Base-by-base conservation (phyloP, 2,329 filamentous ascomycete genomes). In the Colletotrichum sp. region DNA sequence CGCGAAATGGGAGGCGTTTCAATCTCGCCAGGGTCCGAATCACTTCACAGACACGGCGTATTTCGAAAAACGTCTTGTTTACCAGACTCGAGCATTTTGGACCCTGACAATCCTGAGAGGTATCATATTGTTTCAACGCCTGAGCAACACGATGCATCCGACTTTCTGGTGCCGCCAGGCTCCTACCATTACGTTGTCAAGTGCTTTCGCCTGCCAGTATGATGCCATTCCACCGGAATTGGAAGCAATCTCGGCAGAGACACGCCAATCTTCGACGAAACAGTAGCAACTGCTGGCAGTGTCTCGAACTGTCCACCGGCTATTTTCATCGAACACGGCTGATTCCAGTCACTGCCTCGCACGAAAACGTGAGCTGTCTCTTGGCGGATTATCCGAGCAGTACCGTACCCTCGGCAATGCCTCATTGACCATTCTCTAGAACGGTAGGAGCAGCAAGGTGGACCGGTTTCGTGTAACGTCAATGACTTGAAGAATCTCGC, bases 201-300 rank as follows among this genome's bases (percentile, higher is more conserved):
- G 69, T 59, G 39, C n/a, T 44, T 55, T n/a, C 32, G 57, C 27
- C 30, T 44, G 16, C 19, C n/a, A 13, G n/a, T n/a, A 68, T 57
- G 63, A 72, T 75, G 32, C 44, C 57, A 68, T 60, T 30, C 55
- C 39, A 67, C 73, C 73, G 73, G 69, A 75, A 52, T 25, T 68
- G 64, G 69, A 67, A 36, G 39, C 11, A 44, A 34, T 61, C 16
- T 57, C 39, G 32, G n/a, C 39, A 64, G 57, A 63, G 64, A 48
- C 70, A 64, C 27, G 57, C n/a, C 55, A 64, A 72, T 75, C 63
- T 15, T 68, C 11, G 19, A 44, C 57, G 8, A 61, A 44, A 72
- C 32, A 9, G 39, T 72, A 12, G 9, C 48, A 55, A 30, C 8
- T 48, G 28, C 19, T 8, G 7, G 64, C 22, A 48, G 16, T 55